Base-by-base conservation (phyloP, 139 green algal species). In the Micractinium conductrix region DNA sequence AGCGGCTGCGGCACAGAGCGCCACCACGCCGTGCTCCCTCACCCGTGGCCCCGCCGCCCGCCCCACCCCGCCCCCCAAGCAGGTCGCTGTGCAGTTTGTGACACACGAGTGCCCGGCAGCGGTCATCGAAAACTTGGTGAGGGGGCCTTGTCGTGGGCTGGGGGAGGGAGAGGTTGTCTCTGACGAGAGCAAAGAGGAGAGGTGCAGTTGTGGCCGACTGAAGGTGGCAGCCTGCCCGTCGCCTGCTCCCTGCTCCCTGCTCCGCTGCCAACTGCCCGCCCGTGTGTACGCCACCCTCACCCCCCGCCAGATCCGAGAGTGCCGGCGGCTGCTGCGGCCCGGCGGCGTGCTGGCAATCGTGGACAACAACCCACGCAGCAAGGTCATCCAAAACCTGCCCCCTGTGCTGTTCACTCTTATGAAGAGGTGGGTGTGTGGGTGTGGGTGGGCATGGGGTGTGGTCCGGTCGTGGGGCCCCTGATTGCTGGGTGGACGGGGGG, bases 331-430 rank as follows among this genome's bases (percentile, higher is more conserved):
- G 65, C 63, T 98, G 43, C 84, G 87, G 55, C 93, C 93, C 0
- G 93, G 94, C 12, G 96, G 96, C 38, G 81, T 92, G 21, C 30
- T 97, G 40, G 65, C 89, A 24, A 88, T 98, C 38, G 90, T 91
- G 0, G 95, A 98, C 89, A 98, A 96, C 92, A 95, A 97, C 84
- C 92, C 90, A 0, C 84, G 79, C 74, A 94, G 89, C 16, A 89
- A 92, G 75, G 91, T 92, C 45, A 95, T 97, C 78, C 95, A 98
- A 87, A 95, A 93, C 80, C 91, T 98, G 53, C 95, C 95, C 17
- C 89, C 95, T 0, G 80, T 85, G 22, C 65, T 98, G 2, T 96
- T 96, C 85, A 96, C 92, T 4, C 89, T 98, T 9, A 97, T 98
- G 93, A 82, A 82, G 58, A 82, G 78, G 78, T 74, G 62, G 16